Evolutionary conservation across 2,329 filamentous ascomycete species (phyloP), one percentile per base, ranked within the genome.

Genomic region (Aspergillus sp.): DNA sequence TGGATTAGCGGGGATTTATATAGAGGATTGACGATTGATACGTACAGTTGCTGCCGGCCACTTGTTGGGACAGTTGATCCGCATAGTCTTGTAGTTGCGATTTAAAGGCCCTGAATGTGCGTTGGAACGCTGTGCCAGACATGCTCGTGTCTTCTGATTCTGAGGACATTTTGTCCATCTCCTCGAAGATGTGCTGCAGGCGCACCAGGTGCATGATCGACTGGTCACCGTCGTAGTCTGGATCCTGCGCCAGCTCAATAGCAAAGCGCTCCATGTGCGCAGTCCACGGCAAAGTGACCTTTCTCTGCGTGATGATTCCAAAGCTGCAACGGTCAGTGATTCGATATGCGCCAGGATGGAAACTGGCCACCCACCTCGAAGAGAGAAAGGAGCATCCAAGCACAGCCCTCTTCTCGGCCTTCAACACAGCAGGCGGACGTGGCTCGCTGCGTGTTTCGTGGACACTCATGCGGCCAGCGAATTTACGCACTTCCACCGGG

Each of bases 361-460:
- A 27, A 20, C 34, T 20, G 19, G 33, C 20, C n/a, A 19, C 59
- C 54, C 62, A 78, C 77, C 72, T 70, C 5, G 76, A 77, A 11
- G 75, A 74, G 12, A 80, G 63, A 58, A 77, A 78, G 59, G 76
- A 80, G 27, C 76, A 73, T 4, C 77, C 79, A 3, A 75, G 73
- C 12, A 78, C 69, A 2, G 78, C 77, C 47, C 78, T 71, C 51
- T 78, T 74, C 53, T 78, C 77, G 22, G 79, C 78, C 15, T 33
- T 15, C 13, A n/a, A 62, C 56, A 3, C 72, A 69, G 68, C 69
- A 72, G 13, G 62, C 59, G 49, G 51, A 57, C 54, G 57, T 24
- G 19, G 33, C 12, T 13, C 17, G 11, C 30, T 51, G 42, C 11
- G 5, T 51, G 20, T 37, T 11, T 54, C 40, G 33, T 48, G 9